These are phyloP conservation scores for Aciculoconidium aculeatum DNA, from an alignment of 805 yeast genomes.

Conservation along the genomic window DNA sequence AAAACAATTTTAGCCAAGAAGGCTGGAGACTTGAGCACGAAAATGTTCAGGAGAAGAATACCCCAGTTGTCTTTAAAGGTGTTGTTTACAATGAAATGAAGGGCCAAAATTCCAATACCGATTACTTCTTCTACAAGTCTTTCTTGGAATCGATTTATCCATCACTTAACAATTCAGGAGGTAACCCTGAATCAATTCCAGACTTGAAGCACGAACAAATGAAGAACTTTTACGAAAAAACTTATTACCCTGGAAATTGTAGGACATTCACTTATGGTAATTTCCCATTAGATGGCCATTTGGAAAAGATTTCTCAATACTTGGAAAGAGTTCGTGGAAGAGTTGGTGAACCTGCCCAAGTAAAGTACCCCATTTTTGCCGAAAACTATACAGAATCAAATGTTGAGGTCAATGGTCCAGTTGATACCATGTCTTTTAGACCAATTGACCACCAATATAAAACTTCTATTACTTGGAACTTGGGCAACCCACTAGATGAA, in stretches of 20 bases:
- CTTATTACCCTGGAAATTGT: conserved; percentile 90
- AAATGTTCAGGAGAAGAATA: conserved; percentile 45
- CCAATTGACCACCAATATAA: conserved; percentile 75
- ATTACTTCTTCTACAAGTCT: conserved; percentile 78
- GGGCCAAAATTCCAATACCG: conserved; percentile 88
- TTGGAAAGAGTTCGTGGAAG: conserved; percentile 46
- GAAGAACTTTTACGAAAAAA: conserved; percentile 62
- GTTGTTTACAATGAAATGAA: conserved; percentile 98
- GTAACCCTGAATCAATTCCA: conserved; percentile 82
- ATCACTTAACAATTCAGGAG: conserved; percentile 84
- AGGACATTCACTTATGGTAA: conserved; percentile 85
- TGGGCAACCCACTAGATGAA: conserved; percentile 64
- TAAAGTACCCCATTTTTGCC: conserved; percentile 43
- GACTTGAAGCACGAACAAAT: conserved; percentile 69
- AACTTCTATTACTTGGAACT: conserved; percentile 82
- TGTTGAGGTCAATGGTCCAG: conserved; percentile 56
- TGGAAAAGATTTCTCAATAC: conserved; percentile 48
- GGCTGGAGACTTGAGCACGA: conserved; percentile 94
- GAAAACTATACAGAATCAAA: conserved; percentile 14
- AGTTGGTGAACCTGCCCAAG: conserved; percentile 40
- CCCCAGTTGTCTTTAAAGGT: conserved; percentile 79
- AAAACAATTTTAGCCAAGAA: conserved; percentile 86
- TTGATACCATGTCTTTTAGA: conserved; percentile 47
- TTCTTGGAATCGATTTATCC: conserved; percentile 83
- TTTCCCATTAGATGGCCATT: conserved; percentile 56